phyloP scores from a whole-genome alignment of 768 basidiomycete genomes.

The Boletus subcaerulescens region DNA sequence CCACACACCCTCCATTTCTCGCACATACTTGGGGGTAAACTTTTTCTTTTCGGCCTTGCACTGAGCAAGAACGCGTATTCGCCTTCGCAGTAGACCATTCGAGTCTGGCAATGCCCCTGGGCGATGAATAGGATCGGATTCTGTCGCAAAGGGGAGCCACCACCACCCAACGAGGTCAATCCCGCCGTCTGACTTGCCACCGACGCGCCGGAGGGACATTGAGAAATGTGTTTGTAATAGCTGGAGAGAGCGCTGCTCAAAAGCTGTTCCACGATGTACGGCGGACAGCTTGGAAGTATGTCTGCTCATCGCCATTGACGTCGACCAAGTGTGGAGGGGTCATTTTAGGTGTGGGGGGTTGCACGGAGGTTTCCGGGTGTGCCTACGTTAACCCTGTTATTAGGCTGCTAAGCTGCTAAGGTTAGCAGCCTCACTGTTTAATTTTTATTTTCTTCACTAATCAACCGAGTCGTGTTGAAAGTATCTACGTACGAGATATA shows the following conservation, averaged over 20 bases:
- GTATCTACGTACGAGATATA: no score
- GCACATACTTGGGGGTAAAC: conserved; percentile 72
- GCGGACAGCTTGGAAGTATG: conserved; percentile 39
- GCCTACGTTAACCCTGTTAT: no score
- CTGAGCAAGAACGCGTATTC: conserved; percentile 78
- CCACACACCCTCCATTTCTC: conserved; percentile 90
- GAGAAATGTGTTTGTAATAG: conserved; percentile 64
- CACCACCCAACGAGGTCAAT: conserved; percentile 91
- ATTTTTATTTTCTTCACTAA: no score
- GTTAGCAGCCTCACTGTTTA: no score
- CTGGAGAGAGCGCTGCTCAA: conserved; percentile 65
- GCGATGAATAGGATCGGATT: not conserved
- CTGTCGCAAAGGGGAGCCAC: conserved; percentile 61
- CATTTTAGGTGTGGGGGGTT: conserved; percentile 17
- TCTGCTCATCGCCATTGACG: not conserved
- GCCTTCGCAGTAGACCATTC: conserved; percentile 34
- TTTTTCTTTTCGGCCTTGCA: conserved; percentile 91
- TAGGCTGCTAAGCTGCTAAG: no score
- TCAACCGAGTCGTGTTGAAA: no score
- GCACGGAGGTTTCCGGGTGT: not conserved
- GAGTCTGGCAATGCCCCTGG: conserved; percentile 14
- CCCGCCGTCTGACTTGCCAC: conserved; percentile 88
- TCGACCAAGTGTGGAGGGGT: conserved; percentile 5
- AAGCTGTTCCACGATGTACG: conserved; percentile 67
- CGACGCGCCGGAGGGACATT: conserved; percentile 77